phyloP scores from a whole-genome alignment of 176 grass and related monocot genomes.

The Tillandsia leiboldiana region DNA sequence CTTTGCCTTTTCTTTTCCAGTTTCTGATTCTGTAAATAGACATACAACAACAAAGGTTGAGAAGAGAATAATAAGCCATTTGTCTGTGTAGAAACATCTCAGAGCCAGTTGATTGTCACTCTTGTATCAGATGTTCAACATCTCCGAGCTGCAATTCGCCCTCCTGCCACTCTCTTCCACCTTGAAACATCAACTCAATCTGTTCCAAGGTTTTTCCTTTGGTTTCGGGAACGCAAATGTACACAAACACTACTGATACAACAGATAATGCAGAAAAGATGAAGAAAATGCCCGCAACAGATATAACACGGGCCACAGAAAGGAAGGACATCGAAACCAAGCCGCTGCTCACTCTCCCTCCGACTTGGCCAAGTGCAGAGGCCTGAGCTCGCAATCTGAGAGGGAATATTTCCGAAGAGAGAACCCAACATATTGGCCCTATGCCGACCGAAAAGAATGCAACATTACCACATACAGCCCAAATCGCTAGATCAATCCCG shows the following conservation, averaged over 20 bases:
- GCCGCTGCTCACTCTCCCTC: constrained; percentile 75
- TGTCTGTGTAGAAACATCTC: no score
- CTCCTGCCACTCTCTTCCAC: constrained; percentile 40
- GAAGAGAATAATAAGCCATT: no score
- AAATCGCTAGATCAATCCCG: constrained; percentile 60
- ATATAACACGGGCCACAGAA: constrained; percentile 59
- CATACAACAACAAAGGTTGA: no score
- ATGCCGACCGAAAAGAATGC: constrained; percentile 90
- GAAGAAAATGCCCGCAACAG: constrained; percentile 69
- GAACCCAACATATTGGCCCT: constrained; percentile 92
- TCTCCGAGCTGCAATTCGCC: constrained; percentile 67
- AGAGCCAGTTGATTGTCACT: background rate
- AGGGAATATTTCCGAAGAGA: constrained; percentile 83
- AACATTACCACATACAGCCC: constrained; percentile 74
- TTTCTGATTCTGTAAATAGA: no score
- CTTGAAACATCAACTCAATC: constrained; percentile 84
- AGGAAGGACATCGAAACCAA: constrained; percentile 85
- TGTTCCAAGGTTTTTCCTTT: constrained; percentile 86
- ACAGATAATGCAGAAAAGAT: constrained; percentile 49
- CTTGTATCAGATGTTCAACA: constrained; percentile 47
- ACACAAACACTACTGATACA: constrained; percentile 57
- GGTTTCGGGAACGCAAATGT: constrained; percentile 72
- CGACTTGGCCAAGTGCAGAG: constrained; percentile 79
- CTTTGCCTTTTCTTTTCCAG: no score
- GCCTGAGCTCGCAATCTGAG: constrained; percentile 80